Base-by-base conservation (phyloP, 192 early-diverging fungal genomes). In the Coemansia sp. region DNA sequence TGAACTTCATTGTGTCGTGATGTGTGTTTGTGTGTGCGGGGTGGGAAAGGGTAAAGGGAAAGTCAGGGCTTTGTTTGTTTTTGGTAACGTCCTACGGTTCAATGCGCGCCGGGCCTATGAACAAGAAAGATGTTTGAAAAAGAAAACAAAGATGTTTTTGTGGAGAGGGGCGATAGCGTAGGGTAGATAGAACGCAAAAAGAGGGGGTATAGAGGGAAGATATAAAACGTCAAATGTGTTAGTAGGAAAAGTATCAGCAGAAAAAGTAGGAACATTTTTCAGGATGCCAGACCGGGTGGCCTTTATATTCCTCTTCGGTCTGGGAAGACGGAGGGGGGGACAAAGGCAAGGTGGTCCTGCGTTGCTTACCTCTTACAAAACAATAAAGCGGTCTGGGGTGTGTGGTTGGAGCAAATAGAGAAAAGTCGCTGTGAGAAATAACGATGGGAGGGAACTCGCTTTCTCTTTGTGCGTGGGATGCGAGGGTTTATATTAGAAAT, bases 1-100 rank as follows among this genome's bases (percentile, higher is more conserved):
- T 80, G 63, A 80, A 63, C 77, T 80, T 80, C 77, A 80, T 80
- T 52, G 70, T 74, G 69, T 71, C 72, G 77, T 74, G 57, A 74
- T 66, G 54, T 80, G 76, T 70, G 65, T 40, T 73, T 53, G 55
- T 73, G 45, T 73, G 65, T 55, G 59, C 23, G 36, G 59, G 29
- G 38, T 45, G 19, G 56, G 34, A 36, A 63, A 61, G 48, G 59
- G 36, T 13, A 42, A 43, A 61, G 32, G 49, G 52, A 52, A 42
- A 46, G 35, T 40, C 36, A 49, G 35, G 66, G 66, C 14, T 65
- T 49, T 49, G 61, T 43, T 67, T 63, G 62, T 69, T 61, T 66
- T 67, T 49, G 59, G 32, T 50, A 52, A 29, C 71, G 68, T 74
- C 72, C 77, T 74, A 74, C 61, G 72, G 61, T 74, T n/a, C 72